phyloP scores from a whole-genome alignment of 2,329 filamentous ascomycete species.

The Trematosphaeria pertusa region DNA sequence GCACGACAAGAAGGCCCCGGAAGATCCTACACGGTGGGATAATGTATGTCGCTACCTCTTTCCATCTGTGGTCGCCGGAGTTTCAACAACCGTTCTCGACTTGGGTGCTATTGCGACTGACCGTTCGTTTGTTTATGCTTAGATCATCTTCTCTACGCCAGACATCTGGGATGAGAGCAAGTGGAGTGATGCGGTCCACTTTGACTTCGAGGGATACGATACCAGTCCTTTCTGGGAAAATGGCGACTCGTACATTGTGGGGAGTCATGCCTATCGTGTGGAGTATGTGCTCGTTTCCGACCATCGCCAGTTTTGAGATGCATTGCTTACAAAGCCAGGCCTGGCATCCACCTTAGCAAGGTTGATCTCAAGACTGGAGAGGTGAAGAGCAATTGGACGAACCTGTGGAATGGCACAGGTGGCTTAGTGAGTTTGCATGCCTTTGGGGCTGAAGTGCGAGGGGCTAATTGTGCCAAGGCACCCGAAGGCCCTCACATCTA shows the following conservation, averaged over 20 bases:
- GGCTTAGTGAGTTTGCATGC: slow-evolving; percentile 22
- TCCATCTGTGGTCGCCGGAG: neutral
- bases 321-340: too few relatives aligned
- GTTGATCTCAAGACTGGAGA: slow-evolving; percentile 43
- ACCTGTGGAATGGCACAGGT: slow-evolving; percentile 48
- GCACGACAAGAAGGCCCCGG: slow-evolving; percentile 33
- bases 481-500: slow-evolving; percentile 50
- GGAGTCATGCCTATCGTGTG: slow-evolving; percentile 32
- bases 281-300: slow-evolving; percentile 15
- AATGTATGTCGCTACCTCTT: slow-evolving; percentile 31
- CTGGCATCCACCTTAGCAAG: slow-evolving; percentile 36
- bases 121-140: too few relatives aligned
- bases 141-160: slow-evolving; percentile 54
- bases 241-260: slow-evolving; percentile 58
- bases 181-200: slow-evolving; percentile 59
- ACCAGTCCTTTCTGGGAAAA: slow-evolving; percentile 63
- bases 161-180: slow-evolving; percentile 52
- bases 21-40: slow-evolving; percentile 46
- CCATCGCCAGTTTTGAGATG: neutral
- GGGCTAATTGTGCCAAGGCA: slow-evolving; percentile 12
- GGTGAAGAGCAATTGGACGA: slow-evolving; percentile 22
- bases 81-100: too few relatives aligned
- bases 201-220: slow-evolving; percentile 60
- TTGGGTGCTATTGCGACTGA: too few relatives aligned
- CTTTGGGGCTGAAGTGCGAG: neutral